Evolutionary conservation across 129 eudicot genomes (phyloP).

Genomic region (Chrysanthemum makinoi): DNA sequence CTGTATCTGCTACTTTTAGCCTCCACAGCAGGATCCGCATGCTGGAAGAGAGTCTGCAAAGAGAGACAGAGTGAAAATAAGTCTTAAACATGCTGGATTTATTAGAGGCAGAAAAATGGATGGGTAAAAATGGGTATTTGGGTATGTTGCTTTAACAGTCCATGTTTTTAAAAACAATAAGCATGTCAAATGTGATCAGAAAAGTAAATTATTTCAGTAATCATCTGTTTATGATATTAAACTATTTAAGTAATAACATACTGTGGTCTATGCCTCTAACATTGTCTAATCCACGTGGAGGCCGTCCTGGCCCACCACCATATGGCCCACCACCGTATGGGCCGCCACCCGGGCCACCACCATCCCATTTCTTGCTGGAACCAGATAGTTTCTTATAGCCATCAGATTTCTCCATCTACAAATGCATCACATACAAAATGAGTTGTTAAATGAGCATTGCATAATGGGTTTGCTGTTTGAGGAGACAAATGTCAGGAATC

Average conservation of each 20-base stretch:
- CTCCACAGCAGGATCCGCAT: conserved; percentile 90
- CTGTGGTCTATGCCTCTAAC: conserved; percentile 91
- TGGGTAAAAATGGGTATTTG: neutral
- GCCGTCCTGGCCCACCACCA: conserved; percentile 96
- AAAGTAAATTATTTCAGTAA: neutral
- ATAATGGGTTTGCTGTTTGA: conserved; percentile 5
- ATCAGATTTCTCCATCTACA: conserved; percentile 96
- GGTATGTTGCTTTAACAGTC: neutral
- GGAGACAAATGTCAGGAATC: neutral
- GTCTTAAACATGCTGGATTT: neutral
- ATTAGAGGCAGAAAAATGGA: neutral
- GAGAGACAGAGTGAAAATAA: neutral
- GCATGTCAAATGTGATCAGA: neutral
- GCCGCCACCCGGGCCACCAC: conserved; percentile 87
- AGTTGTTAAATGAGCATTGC: conserved; percentile 10
- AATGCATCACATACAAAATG: neutral
- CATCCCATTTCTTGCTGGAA: conserved; percentile 90
- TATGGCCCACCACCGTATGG: too few species aligned
- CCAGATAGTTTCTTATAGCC: conserved; percentile 75
- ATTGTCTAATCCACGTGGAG: conserved; percentile 79
- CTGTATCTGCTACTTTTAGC: conserved; percentile 24
- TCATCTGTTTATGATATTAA: neutral
- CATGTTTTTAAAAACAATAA: neutral
- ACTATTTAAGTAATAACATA: conserved; percentile 33
- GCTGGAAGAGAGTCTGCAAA: conserved; percentile 80